Evolutionary conservation across 805 yeast genomes (phyloP).

Genomic region (Metschnikowia kofuensis): DNA sequence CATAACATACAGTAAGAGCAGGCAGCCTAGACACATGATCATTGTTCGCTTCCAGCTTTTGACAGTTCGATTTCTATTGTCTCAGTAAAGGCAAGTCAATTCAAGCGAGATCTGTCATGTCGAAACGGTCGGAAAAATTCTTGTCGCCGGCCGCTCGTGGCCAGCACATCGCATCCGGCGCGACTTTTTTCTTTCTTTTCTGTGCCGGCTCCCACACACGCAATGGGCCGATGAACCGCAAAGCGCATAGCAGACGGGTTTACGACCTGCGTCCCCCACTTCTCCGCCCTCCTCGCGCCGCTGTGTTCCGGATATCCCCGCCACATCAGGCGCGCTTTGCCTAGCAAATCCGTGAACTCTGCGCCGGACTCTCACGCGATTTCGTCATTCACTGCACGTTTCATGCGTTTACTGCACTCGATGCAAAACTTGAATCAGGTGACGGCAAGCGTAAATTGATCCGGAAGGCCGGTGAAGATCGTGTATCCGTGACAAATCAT

Average conservation of each 20-base stretch:
- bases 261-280: constrained; percentile 9
- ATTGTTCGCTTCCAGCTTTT: too few species aligned
- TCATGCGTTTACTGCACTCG: not conserved
- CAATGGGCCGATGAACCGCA: constrained; percentile 1
- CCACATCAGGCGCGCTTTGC: constrained; percentile 1
- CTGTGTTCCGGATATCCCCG: constrained; percentile 7
- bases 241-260: constrained; percentile 6
- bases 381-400: not conserved
- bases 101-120: not conserved
- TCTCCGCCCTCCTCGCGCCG: constrained; percentile 2
- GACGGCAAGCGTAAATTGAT: not conserved
- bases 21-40: too few species aligned
- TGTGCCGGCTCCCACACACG: not conserved
- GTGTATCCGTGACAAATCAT: not conserved
- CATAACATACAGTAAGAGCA: not conserved
- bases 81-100: too few species aligned
- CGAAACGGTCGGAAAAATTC: not conserved
- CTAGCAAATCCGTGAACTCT: not conserved
- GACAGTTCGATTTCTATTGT: too few species aligned
- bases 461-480: not conserved
- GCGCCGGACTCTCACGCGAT: not conserved
- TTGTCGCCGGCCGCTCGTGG: not conserved
- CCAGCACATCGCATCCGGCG: not conserved
- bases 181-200: not conserved
- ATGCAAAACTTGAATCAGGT: not conserved